phyloP scores from a whole-genome alignment of 2,329 filamentous ascomycete genomes.

The Myriosclerotinia curreyana region DNA sequence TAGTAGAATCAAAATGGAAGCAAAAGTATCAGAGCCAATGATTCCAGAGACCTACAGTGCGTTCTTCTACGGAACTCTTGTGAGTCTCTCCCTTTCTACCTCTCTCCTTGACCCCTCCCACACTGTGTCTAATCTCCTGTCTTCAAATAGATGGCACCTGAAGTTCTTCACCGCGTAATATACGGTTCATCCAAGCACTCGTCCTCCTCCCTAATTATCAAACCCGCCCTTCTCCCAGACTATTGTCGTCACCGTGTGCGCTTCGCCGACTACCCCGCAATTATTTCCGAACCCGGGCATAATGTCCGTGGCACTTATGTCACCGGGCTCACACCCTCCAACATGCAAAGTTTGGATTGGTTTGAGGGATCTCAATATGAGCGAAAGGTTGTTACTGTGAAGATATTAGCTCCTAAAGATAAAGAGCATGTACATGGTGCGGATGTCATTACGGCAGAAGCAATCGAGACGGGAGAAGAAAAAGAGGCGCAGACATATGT shows the following conservation, averaged over 20 bases:
- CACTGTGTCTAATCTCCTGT: too few relatives aligned
- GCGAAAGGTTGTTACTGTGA: constrained; percentile 54
- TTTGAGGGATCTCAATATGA: constrained; percentile 80
- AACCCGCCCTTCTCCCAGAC: constrained; percentile 70
- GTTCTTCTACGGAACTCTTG: constrained; percentile 32
- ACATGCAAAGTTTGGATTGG: constrained; percentile 70
- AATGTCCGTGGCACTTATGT: constrained; percentile 73
- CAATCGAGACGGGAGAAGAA: constrained; percentile 22
- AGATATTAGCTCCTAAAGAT: constrained; percentile 41
- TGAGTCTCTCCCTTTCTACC: constrained; percentile 4
- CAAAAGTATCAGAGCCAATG: constrained; percentile 25
- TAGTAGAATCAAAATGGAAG: background rate
- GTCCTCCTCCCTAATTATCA: constrained; percentile 55
- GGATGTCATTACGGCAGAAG: constrained; percentile 19
- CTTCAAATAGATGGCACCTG: constrained; percentile 65
- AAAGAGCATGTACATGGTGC: background rate
- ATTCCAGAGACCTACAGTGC: constrained; percentile 24
- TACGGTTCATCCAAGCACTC: constrained; percentile 48
- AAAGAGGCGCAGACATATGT: constrained; percentile 59
- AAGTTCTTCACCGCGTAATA: constrained; percentile 82
- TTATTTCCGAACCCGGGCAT: constrained; percentile 55
- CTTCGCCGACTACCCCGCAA: constrained; percentile 75
- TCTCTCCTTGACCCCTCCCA: background rate
- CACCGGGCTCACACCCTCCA: constrained; percentile 72
- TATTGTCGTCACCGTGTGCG: constrained; percentile 70